Evolutionary conservation across 2,329 filamentous ascomycete genomes (phyloP), one percentile per base, ranked within the genome.

Genomic region (Pestalotiopsis sp.): DNA sequence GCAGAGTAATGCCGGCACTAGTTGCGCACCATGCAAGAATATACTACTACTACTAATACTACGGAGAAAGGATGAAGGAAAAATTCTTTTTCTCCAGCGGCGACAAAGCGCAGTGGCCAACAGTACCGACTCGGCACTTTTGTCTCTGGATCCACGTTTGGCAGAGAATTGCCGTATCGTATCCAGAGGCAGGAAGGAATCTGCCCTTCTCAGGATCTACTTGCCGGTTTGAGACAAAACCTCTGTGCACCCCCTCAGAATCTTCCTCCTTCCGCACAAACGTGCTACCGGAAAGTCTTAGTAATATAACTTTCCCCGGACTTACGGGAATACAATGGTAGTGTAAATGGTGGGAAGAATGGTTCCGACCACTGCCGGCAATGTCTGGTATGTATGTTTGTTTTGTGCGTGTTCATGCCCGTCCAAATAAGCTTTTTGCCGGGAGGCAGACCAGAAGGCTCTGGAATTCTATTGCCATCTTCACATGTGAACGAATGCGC

Each of bases 191-290:
- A 35, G 30, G 30, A 35, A 35, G n/a, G 17, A 52, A n/a, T 52
- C 44, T n/a, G 44, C 44, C 44, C 44, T 52, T 52, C 44, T 52
- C n/a, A 61, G 58, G 30, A 61, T 61, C 30, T 61, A 61, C 58
- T 61, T 61, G 58, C 58, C 58, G 58, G 58, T 61, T 61, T 61
- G 58, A 39, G 58, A 39, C 6, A 52, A 9, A 61, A 10, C 24
- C 38, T 61, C 58, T 61, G 58, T 61, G 58, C 30, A 30, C 30
- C 38, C 38, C 11, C 17, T 26, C 13, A 30, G 24, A 26, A 26
- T 52, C 9, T n/a, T 52, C 20, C 20, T n/a, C 10, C 17, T 52
- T 17, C 17, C 44, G 44, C 44, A 52, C 56, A 35, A 26, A 26
- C 56, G 22, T 58, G 20, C 3, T 22, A 58, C 56, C 22, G 56